phyloP scores from a whole-genome alignment of 2,329 filamentous ascomycete genomes.

The Parastagonospora avenae region DNA sequence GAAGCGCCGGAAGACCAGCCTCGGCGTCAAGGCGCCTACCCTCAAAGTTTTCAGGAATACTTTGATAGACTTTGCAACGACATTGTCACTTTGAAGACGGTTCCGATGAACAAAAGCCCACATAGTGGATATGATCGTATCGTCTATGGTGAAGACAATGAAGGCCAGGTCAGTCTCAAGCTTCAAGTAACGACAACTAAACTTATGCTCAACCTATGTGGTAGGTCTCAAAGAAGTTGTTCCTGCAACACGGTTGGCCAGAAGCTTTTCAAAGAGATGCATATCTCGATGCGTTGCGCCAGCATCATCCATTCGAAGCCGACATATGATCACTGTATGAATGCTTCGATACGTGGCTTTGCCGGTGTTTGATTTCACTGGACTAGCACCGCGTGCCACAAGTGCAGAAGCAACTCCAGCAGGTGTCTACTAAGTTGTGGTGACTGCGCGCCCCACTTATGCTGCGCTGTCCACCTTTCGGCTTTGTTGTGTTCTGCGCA shows the following conservation, averaged over 20 bases:
- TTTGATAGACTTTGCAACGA: background rate
- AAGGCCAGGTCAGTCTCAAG: too few relatives aligned
- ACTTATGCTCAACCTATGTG: background rate
- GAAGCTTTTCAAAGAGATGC: background rate
- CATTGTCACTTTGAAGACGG: background rate
- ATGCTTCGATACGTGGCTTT: too few relatives aligned
- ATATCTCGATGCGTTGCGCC: background rate
- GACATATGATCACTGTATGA: too few relatives aligned
- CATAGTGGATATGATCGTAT: background rate
- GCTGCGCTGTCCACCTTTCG: too few relatives aligned
- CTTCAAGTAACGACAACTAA: background rate
- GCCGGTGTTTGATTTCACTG: too few relatives aligned
- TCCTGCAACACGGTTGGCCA: background rate
- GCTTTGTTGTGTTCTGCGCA: too few relatives aligned
- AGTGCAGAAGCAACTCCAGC: too few relatives aligned
- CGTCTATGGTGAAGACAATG: too few relatives aligned
- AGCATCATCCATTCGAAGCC: background rate
- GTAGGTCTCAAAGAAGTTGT: background rate
- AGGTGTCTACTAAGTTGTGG: too few relatives aligned
- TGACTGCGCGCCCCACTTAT: too few relatives aligned
- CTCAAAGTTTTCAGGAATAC: background rate
- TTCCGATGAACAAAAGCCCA: background rate
- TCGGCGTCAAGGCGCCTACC: background rate
- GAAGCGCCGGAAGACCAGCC: background rate
- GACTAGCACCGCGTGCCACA: too few relatives aligned